These are phyloP conservation scores for Heritiera fomes DNA, from an alignment of 345 rosid species.

Conservation along the genomic window DNA sequence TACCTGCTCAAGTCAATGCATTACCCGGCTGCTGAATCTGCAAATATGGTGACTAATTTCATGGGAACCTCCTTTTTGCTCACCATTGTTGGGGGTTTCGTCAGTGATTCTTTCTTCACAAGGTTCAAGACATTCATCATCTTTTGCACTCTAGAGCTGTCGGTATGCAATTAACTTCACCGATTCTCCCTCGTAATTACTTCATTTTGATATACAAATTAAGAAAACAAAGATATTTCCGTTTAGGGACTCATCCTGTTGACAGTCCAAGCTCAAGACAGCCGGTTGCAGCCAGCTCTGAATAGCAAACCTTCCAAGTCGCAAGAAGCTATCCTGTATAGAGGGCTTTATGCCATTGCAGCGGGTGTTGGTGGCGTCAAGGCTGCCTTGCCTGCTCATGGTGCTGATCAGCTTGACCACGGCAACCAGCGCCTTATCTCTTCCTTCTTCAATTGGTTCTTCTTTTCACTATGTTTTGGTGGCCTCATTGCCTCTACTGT, in stretches of 20 bases:
- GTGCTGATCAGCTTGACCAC: slow-evolving; percentile 62
- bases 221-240: neutral
- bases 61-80: slow-evolving; percentile 65
- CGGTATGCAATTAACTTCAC: slow-evolving; percentile 32
- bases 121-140: slow-evolving; percentile 46
- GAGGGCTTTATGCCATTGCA: slow-evolving; percentile 54
- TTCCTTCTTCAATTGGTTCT: slow-evolving; percentile 61
- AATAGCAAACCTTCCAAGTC: slow-evolving; percentile 29
- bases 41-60: slow-evolving; percentile 70
- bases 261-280: slow-evolving; percentile 51
- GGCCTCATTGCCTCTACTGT: slow-evolving; percentile 50
- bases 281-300: slow-evolving; percentile 38
- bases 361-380: slow-evolving; percentile 61
- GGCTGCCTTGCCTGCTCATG: slow-evolving; percentile 61
- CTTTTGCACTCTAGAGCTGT: slow-evolving; percentile 41
- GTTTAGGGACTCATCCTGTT: slow-evolving; percentile 52
- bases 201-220: neutral
- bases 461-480: slow-evolving; percentile 50
- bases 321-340: slow-evolving; percentile 46
- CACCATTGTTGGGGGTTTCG: slow-evolving; percentile 57
- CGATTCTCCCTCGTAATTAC: neutral
- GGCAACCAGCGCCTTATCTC: slow-evolving; percentile 38
- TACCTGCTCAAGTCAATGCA: slow-evolving; percentile 54
- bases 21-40: slow-evolving; percentile 48
- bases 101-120: slow-evolving; percentile 57